Conservation (phyloP, 495 filamentous ascomycete genomes). For the Viridothelium virens region DNA sequence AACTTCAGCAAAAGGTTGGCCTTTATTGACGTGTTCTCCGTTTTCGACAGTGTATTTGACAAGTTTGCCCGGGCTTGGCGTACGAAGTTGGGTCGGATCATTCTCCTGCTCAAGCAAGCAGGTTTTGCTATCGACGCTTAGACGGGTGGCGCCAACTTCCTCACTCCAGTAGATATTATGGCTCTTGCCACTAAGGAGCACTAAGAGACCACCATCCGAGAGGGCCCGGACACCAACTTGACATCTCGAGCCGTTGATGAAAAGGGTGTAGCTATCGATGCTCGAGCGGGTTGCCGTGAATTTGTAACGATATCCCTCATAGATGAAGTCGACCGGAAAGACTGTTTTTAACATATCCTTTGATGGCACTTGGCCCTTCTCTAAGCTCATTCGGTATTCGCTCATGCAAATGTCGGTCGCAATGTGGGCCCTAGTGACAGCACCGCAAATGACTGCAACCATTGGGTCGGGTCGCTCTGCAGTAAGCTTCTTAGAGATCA, state of each 20-base stretch:
- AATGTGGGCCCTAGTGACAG: conserved; percentile 88
- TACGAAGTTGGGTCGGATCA: conserved; percentile 92
- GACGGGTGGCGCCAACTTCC: conserved; percentile 86
- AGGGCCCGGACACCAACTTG: conserved; percentile 86
- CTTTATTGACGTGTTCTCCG: conserved; percentile 86
- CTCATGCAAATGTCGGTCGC: conserved; percentile 79
- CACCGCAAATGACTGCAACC: conserved; percentile 85
- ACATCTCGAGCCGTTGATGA: conserved; percentile 98
- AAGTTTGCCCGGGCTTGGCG: conserved; percentile 92
- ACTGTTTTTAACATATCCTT: conserved; percentile 97
- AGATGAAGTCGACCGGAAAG: conserved; percentile 98
- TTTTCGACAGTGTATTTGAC: conserved; percentile 98
- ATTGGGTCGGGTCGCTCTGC: conserved; percentile 91
- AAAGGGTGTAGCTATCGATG: conserved; percentile 90
- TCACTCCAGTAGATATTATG: conserved; percentile 99
- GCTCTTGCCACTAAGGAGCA: conserved; percentile 79
- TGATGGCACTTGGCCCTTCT: conserved; percentile 92
- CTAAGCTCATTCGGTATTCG: conserved; percentile 81
- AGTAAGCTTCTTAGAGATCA: conserved; percentile 95
- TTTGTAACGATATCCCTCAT: conserved; percentile 92
- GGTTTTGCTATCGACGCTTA: conserved; percentile 96
- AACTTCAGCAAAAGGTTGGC: conserved; percentile 92
- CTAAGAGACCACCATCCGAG: conserved; percentile 87
- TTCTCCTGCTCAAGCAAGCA: conserved; percentile 98
- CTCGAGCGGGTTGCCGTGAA: conserved; percentile 95